These are phyloP conservation scores for Clonostachys rhizophaga DNA, from an alignment of 2,329 filamentous ascomycete species.

Conservation along the genomic window DNA sequence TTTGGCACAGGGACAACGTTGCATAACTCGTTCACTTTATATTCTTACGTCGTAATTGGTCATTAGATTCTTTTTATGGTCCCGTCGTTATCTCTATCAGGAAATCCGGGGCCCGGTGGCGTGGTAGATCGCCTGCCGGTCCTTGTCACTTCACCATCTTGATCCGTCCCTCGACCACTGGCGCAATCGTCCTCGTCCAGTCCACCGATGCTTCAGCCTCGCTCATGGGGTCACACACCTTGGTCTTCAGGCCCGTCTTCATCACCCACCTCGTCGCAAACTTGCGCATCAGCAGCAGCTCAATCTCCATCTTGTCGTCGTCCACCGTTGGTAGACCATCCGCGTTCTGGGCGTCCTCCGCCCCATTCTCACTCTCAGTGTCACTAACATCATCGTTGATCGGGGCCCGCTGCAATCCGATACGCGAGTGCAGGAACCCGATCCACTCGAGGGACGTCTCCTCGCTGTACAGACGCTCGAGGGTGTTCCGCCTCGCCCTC, in stretches of 20 bases:
- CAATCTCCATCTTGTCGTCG: constrained; percentile 40
- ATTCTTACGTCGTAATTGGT: too few species aligned
- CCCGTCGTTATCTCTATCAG: too few species aligned
- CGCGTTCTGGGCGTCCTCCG: constrained; percentile 23
- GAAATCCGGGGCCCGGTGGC: too few species aligned
- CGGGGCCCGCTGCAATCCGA: constrained; percentile 24
- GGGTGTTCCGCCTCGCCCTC: background rate
- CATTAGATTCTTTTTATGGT: too few species aligned
- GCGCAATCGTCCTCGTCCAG: constrained; percentile 80
- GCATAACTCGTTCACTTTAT: too few species aligned
- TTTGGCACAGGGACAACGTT: too few species aligned
- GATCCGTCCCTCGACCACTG: constrained; percentile 74
- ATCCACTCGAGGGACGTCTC: constrained; percentile 23
- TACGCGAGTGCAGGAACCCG: constrained; percentile 25
- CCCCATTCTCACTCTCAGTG: constrained; percentile 36
- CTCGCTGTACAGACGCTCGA: constrained; percentile 3
- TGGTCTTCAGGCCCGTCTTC: constrained; percentile 55
- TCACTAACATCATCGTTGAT: constrained; percentile 31
- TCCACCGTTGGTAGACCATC: constrained; percentile 27
- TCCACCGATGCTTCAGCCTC: constrained; percentile 57
- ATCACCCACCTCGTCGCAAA: constrained; percentile 72
- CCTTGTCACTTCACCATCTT: constrained; percentile 24
- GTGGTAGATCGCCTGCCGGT: too few species aligned
- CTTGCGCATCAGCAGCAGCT: constrained; percentile 61
- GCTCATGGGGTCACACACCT: constrained; percentile 48